Evolutionary conservation across 441 rosid genomes (phyloP), one percentile per base, ranked within the genome.

Genomic region (Erysimum cheiri): DNA sequence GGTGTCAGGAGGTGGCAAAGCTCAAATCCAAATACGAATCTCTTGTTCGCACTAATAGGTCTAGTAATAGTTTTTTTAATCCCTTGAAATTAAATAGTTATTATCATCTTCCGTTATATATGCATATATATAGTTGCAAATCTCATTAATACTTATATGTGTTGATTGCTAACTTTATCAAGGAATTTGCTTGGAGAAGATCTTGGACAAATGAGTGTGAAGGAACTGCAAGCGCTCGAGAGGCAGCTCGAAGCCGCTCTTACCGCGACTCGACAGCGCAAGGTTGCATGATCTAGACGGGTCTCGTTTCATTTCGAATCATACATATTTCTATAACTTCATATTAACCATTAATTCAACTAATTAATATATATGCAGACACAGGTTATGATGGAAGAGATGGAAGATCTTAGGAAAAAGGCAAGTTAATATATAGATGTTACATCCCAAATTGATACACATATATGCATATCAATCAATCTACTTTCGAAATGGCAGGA

Each of bases 111-210:
- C 29, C 40, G 1, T 31, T 49, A 13, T 69, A 10, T 17, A 32
- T 32, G 6, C 17, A 43, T 43, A 44, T 44, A 43, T 43, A 44
- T 44, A 47, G 48, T 39, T 33, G 26, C 32, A 29, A 52, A 41
- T 62, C 56, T 60, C 41, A 49, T 19, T 8, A 4, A 57, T 49
- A 48, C 4, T 56, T 43, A 19, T 37, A 35, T 52, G 19, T 67
- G 44, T 61, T 54, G 55, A 17, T 37, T 54, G 62, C 49, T 58
- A 65, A 57, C 50, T 22, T 22, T 7, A 52, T 15, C 5, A 60
- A 91, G 97, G 88, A 85, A 86, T 77, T 84, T 91, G 85, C 95
- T 88, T 50, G 97, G 97, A 71, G 95, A 88, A 75, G 89, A 88
- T 80, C 90, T 91, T 54, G 93, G 89, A 49, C 87, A 88, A 5